phyloP scores from a whole-genome alignment of 139 green algal species.

The Dunaliella sp. region DNA sequence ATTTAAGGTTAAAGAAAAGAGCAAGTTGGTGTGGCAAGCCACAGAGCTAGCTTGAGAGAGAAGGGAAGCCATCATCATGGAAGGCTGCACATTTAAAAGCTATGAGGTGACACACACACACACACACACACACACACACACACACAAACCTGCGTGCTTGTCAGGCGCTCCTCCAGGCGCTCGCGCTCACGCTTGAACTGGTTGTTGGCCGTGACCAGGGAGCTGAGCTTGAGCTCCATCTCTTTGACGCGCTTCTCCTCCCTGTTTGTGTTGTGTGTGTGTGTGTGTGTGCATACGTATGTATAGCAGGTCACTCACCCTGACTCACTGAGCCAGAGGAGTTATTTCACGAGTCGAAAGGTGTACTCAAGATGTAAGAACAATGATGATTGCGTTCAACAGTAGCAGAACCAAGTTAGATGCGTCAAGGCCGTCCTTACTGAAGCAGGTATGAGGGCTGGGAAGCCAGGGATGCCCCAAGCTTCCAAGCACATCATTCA shows the following conservation, averaged over 20 bases:
- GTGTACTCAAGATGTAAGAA: background rate
- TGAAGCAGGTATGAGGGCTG: background rate
- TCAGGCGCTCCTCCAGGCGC: conserved; percentile 43
- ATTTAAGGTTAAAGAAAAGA: no score
- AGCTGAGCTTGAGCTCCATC: conserved; percentile 44
- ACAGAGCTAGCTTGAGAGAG: no score
- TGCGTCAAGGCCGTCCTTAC: no score
- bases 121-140: background rate
- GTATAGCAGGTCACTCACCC: no score
- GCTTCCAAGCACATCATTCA: no score
- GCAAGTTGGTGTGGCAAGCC: no score
- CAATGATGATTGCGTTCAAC: no score
- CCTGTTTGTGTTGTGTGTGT: conserved; percentile 15
- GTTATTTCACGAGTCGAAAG: background rate
- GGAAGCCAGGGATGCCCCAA: no score
- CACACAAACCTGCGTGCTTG: conserved; percentile 18
- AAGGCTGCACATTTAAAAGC: no score
- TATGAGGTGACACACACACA: background rate
- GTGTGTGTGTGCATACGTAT: background rate
- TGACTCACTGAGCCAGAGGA: no score
- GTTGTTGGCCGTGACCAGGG: conserved; percentile 25
- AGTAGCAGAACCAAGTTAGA: no score
- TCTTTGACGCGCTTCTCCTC: conserved; percentile 33
- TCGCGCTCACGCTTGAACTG: conserved; percentile 50
- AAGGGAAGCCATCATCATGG: no score